A percentile compares a stretch with the other conserved stretches of the same genome.
Conservation (phyloP, 768 basidiomycete species). For the Termitomyces sp. region DNA sequence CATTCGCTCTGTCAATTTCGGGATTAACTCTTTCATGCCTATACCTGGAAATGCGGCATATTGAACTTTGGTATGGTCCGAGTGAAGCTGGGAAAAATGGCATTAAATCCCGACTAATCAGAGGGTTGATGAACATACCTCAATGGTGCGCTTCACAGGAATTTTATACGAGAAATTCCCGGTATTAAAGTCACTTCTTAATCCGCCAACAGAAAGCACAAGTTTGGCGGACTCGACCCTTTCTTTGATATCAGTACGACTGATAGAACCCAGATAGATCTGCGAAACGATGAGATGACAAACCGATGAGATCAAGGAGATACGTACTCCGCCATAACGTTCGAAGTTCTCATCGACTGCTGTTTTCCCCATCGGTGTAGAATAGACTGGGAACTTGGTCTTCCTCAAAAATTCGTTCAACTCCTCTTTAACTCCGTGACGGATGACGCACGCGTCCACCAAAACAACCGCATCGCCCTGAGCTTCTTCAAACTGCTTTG, state of each 20-base stretch:
- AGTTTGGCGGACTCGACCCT: constrained; percentile 72
- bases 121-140: constrained; percentile 33
- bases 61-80: constrained; percentile 60
- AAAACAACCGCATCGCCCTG: constrained; percentile 68
- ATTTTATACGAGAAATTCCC: constrained; percentile 81
- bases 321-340: constrained; percentile 74
- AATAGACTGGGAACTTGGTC: constrained; percentile 70
- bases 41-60: constrained; percentile 58
- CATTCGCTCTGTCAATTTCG: constrained; percentile 57
- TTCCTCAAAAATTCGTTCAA: constrained; percentile 53
- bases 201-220: constrained; percentile 64
- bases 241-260: constrained; percentile 58
- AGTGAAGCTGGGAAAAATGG: constrained; percentile 53
- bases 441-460: constrained; percentile 74
- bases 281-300: constrained; percentile 16
- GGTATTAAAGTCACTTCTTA: constrained; percentile 82
- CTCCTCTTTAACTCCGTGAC: constrained; percentile 63
- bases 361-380: constrained; percentile 80
- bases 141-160: constrained; percentile 51
- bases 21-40: constrained; percentile 75
- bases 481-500: constrained; percentile 55
- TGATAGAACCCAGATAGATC: constrained; percentile 76
- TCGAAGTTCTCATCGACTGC: constrained; percentile 63
- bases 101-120: not conserved
- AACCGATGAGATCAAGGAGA: not conserved